These are phyloP conservation scores for Cutaneotrichosporon cutaneum DNA, from an alignment of 1,284 basidiomycete species.

Conservation along the genomic window DNA sequence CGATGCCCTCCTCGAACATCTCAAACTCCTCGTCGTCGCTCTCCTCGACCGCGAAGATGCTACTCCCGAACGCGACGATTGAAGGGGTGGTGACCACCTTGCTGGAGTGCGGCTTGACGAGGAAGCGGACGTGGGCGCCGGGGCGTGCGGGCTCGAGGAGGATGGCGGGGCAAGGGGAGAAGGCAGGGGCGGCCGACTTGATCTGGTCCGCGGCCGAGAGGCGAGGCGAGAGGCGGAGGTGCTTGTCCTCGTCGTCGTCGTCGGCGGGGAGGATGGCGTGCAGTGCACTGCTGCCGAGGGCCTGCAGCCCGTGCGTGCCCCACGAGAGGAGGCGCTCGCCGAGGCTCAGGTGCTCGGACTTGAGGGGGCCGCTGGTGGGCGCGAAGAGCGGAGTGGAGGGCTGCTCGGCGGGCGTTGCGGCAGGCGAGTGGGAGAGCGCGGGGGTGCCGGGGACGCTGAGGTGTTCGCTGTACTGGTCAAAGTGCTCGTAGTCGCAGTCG, in stretches of 20 bases:
- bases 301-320: neutral
- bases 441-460: neutral
- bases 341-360: neutral
- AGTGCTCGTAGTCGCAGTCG: constrained; percentile 8
- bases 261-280: neutral
- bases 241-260: neutral
- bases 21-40: neutral
- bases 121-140: constrained; percentile 6
- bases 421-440: neutral
- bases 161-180: neutral
- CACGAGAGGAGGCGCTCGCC: neutral
- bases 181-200: neutral
- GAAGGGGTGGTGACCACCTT: neutral
- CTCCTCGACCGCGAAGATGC: neutral
- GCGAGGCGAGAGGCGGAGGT: neutral
- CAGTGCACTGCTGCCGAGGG: neutral
- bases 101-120: neutral
- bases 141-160: constrained; percentile 5
- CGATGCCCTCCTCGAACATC: neutral
- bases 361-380: neutral
- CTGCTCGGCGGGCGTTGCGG: neutral
- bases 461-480: constrained; percentile 4
- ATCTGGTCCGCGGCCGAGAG: neutral
- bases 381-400: neutral
- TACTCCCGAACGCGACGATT: neutral